Conservation (phyloP, 2,329 filamentous ascomycete species). For the Neopestalotiopsis clavispora region DNA sequence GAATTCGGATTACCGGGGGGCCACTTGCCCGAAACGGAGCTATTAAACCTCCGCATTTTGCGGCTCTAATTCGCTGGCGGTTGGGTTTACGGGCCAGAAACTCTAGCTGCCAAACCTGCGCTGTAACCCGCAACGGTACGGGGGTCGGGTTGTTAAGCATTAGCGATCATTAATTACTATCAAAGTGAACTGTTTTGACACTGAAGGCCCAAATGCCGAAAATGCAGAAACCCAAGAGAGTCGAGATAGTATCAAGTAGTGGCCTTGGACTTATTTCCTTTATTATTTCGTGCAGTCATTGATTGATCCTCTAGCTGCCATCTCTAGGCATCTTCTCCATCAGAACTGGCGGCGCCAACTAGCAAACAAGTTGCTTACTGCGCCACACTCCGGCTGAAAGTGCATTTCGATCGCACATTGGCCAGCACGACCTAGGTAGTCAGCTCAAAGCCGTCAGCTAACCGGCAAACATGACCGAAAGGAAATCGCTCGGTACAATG, state of each 20-base stretch:
- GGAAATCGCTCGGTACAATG: too few species aligned
- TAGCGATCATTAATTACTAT: background rate
- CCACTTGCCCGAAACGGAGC: slow-evolving; percentile 1
- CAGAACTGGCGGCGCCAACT: background rate
- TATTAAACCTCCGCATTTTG: slow-evolving; percentile 6
- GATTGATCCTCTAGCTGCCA: background rate
- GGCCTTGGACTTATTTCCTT: background rate
- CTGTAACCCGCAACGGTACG: background rate
- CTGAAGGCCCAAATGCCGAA: background rate
- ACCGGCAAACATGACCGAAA: background rate
- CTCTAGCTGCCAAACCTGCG: background rate
- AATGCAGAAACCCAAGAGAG: background rate
- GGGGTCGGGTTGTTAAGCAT: background rate
- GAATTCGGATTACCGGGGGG: background rate
- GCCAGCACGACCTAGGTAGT: background rate
- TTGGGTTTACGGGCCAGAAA: too few species aligned
- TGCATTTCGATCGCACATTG: background rate
- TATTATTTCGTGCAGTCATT: background rate
- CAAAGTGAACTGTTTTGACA: background rate
- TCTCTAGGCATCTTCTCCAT: background rate
- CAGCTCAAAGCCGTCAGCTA: background rate
- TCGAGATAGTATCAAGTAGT: background rate
- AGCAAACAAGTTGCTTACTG: background rate
- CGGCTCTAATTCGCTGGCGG: background rate
- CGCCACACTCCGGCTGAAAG: background rate